A percentile compares a stretch with the other conserved stretches of the same genome.
Evolutionary conservation across 2,329 filamentous ascomycete genomes (phyloP).

Genomic region (Paecilomyces niveus): DNA sequence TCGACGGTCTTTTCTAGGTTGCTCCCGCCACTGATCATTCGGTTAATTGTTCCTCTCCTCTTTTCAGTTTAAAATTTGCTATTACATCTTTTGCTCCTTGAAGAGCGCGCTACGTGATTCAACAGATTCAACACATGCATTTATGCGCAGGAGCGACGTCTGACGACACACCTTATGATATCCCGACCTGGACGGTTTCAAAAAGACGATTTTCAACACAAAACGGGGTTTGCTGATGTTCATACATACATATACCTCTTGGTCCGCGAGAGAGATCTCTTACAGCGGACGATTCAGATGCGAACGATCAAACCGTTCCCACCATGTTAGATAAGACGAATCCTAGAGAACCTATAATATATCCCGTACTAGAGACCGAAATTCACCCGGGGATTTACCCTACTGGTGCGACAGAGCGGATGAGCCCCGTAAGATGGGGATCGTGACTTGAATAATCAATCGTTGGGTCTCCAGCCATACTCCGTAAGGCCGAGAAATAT

Average conservation of each 20-base stretch:
- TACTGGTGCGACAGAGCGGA: not conserved
- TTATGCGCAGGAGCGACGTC: not conserved
- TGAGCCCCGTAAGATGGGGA: not conserved
- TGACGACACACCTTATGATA: not conserved
- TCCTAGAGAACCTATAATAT: not conserved
- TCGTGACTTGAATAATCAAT: not conserved
- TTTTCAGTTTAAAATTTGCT: not conserved
- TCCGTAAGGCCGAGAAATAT: not conserved
- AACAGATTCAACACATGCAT: conserved; percentile 1
- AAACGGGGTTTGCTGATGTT: not conserved
- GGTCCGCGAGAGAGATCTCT: not conserved
- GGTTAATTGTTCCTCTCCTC: conserved; percentile 42
- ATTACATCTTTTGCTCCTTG: not conserved
- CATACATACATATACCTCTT: not conserved
- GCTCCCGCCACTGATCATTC: not conserved
- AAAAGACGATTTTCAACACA: not conserved
- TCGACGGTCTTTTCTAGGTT: conserved; percentile 68
- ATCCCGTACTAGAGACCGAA: not conserved
- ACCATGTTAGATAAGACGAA: not conserved
- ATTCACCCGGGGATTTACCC: not conserved
- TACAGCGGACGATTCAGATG: not conserved
- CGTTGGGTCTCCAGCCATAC: not conserved
- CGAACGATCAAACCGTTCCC: not conserved
- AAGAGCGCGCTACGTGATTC: not conserved
- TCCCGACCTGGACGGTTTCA: not conserved